phyloP scores from a whole-genome alignment of 345 rosid genomes.

The Brassica incana region DNA sequence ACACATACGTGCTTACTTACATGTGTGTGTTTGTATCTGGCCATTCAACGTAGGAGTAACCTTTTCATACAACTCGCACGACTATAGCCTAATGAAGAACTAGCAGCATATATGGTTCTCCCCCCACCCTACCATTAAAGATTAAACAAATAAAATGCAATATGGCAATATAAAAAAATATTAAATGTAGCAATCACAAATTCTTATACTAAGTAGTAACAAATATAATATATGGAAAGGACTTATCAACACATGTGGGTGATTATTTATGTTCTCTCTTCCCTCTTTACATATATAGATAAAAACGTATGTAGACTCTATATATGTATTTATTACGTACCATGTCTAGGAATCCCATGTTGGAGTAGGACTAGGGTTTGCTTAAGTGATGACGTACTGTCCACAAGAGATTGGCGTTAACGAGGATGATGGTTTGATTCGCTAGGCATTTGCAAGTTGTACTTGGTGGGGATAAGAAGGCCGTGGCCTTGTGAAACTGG shows the following conservation, averaged over 20 bases:
- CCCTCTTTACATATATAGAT: slow-evolving; percentile 26
- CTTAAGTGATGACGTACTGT: slow-evolving; percentile 41
- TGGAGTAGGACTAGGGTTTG: slow-evolving; percentile 57
- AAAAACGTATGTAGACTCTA: slow-evolving; percentile 35
- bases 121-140: background rate
- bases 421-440: slow-evolving; percentile 50
- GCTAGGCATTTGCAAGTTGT: slow-evolving; percentile 33
- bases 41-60: background rate
- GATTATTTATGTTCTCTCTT: slow-evolving; percentile 29
- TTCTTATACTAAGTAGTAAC: slow-evolving; percentile 19
- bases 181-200: slow-evolving; percentile 9
- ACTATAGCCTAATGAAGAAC: slow-evolving; percentile 42
- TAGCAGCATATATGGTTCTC: slow-evolving; percentile 53
- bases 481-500: slow-evolving; percentile 30
- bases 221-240: slow-evolving; percentile 4
- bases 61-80: slow-evolving; percentile 13
- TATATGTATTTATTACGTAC: slow-evolving; percentile 38
- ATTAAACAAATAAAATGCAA: slow-evolving; percentile 15
- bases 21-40: slow-evolving; percentile 21
- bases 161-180: slow-evolving; percentile 3
- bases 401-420: slow-evolving; percentile 45
- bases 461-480: slow-evolving; percentile 39
- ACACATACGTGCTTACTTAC: slow-evolving; percentile 27
- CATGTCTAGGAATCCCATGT: slow-evolving; percentile 57
- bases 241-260: slow-evolving; percentile 24